phyloP scores from a whole-genome alignment of 108 stramenopile genomes.

The Skeletonema tropicum region DNA sequence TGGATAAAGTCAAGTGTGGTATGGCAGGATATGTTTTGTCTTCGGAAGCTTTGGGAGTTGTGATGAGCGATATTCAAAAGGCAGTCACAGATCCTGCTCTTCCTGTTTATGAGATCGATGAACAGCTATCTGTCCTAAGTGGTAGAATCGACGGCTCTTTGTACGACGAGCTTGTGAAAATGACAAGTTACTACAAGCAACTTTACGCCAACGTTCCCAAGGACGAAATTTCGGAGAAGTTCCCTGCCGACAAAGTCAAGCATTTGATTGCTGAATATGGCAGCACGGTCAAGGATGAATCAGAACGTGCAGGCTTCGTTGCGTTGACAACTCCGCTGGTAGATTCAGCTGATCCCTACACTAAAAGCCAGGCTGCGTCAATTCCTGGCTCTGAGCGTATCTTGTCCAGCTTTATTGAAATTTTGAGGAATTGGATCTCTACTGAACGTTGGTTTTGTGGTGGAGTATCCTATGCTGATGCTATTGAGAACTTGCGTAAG shows the following conservation, averaged over 20 bases:
- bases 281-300: conserved; percentile 53
- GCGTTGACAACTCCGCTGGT: conserved; percentile 71
- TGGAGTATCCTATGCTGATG: conserved; percentile 87
- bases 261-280: conserved; percentile 55
- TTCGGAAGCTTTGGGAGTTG: conserved; percentile 48
- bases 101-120: conserved; percentile 91
- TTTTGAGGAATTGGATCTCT: conserved; percentile 82
- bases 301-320: conserved; percentile 67
- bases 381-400: conserved; percentile 86
- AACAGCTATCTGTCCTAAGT: conserved; percentile 91
- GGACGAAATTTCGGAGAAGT: conserved; percentile 20
- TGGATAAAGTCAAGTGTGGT: conserved; percentile 73
- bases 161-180: conserved; percentile 57
- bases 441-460: conserved; percentile 91
- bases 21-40: conserved; percentile 87
- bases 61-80: conserved; percentile 65
- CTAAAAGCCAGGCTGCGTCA: conserved; percentile 56
- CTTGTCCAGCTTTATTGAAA: conserved; percentile 62
- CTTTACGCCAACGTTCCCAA: conserved; percentile 37
- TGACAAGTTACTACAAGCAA: conserved; percentile 64
- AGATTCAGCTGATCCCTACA: conserved; percentile 75
- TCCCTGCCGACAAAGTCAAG: conserved; percentile 77
- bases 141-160: conserved; percentile 86
- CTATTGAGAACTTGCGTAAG: conserved; percentile 87
- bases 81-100: conserved; percentile 83